phyloP scores from a whole-genome alignment of 139 green algal genomes.

The Trebouxia sp. region DNA sequence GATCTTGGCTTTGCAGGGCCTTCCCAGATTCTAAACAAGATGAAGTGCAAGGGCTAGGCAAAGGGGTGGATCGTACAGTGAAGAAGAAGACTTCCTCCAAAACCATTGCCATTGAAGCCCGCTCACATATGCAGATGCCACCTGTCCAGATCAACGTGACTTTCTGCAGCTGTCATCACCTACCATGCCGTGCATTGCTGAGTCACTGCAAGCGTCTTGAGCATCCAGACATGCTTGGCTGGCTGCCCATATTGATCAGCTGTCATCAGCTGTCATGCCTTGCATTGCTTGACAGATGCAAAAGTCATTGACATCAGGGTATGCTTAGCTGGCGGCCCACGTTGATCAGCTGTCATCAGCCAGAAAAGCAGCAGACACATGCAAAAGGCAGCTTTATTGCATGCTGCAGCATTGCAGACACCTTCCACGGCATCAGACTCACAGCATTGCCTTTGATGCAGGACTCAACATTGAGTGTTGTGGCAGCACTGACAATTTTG shows the following conservation, averaged over 20 bases:
- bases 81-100: slow-evolving; percentile 1
- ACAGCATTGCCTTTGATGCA: not conserved
- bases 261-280: not conserved
- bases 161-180: not conserved
- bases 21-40: not conserved
- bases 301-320: not conserved
- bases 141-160: not conserved
- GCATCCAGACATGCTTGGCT: not conserved
- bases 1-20: not conserved
- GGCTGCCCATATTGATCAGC: not conserved
- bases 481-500: slow-evolving; percentile 10
- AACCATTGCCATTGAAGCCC: not conserved
- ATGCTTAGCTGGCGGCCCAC: not conserved
- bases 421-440: not conserved
- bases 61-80: not conserved
- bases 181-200: not conserved
- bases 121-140: no score
- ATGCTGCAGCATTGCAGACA: not conserved
- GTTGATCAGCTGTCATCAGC: no score
- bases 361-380: no score
- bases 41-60: slow-evolving; percentile 6
- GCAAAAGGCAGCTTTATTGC: not conserved
- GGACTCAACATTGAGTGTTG: not conserved
- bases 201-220: not conserved
- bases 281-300: not conserved